These are phyloP conservation scores for Cryptococcus sp. DNA, from an alignment of 1,284 basidiomycete genomes.

Conservation along the genomic window DNA sequence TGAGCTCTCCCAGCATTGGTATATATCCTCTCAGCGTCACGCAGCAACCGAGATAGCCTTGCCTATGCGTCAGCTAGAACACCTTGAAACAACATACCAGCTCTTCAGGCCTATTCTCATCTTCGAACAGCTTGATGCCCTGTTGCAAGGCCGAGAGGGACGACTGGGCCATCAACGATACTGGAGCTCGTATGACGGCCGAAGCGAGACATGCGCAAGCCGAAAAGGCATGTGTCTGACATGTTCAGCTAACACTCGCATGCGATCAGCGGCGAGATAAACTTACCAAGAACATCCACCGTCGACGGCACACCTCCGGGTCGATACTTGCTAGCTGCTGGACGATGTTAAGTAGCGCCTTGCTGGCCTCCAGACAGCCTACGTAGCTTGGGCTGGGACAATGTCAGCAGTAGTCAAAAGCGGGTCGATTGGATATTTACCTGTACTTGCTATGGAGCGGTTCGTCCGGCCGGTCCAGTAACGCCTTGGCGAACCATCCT, in stretches of 20 bases:
- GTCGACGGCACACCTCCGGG: slow-evolving; percentile 3
- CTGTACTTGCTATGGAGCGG: slow-evolving; percentile 17
- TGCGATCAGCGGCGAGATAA: neutral
- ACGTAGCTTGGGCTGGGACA: slow-evolving; percentile 12
- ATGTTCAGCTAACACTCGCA: neutral
- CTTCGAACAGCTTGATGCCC: slow-evolving; percentile 18
- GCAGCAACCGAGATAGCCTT: slow-evolving; percentile 3
- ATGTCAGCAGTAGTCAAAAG: neutral
- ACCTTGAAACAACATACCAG: slow-evolving; percentile 3
- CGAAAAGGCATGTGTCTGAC: slow-evolving; percentile 16
- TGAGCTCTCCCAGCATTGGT: slow-evolving; percentile 3
- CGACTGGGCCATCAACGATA: slow-evolving; percentile 14
- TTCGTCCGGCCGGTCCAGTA: slow-evolving; percentile 22
- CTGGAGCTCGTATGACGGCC: slow-evolving; percentile 18
- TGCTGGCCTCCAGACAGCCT: slow-evolving; percentile 21
- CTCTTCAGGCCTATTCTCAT: slow-evolving; percentile 14
- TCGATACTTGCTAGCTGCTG: slow-evolving; percentile 5
- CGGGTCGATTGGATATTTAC: slow-evolving; percentile 1
- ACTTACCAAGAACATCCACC: slow-evolving; percentile 16
- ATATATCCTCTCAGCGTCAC: slow-evolving; percentile 6
- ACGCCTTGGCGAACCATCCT: slow-evolving; percentile 25
- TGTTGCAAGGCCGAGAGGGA: slow-evolving; percentile 14
- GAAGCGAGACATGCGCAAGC: slow-evolving; percentile 23
- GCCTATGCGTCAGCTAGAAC: slow-evolving; percentile 1
- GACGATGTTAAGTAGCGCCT: slow-evolving; percentile 11